Evolutionary conservation across 2,329 filamentous ascomycete species (phyloP).

Genomic region (Paramyrothecium sp.): DNA sequence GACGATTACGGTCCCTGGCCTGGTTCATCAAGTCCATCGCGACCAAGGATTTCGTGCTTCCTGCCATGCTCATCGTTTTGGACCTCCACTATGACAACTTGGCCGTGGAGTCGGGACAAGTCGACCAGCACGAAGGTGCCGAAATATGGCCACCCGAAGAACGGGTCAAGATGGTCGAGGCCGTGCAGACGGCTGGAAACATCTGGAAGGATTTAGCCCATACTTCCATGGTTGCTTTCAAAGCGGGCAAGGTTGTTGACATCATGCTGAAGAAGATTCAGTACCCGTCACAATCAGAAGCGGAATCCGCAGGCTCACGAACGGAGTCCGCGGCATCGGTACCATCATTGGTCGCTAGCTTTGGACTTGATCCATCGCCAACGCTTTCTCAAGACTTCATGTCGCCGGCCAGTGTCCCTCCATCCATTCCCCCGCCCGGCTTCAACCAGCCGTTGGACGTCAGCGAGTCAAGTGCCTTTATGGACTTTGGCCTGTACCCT

Average conservation of each 20-base stretch:
- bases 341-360: conserved; percentile 32
- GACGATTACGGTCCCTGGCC: conserved; percentile 69
- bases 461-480: conserved; percentile 27
- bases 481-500: conserved; percentile 38
- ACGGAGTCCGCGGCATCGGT: conserved; percentile 20
- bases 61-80: conserved; percentile 79
- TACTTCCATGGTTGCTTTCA: conserved; percentile 84
- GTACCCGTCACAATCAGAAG: conserved; percentile 13
- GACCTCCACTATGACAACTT: conserved; percentile 73
- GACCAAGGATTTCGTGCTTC: conserved; percentile 81
- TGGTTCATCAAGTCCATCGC: conserved; percentile 80
- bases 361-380: conserved; percentile 34
- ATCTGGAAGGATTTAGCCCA: conserved; percentile 82
- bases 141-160: conserved; percentile 58
- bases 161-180: conserved; percentile 72
- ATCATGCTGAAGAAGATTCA: conserved; percentile 81
- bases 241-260: conserved; percentile 76
- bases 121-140: conserved; percentile 38
- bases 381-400: conserved; percentile 20
- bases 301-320: conserved; percentile 9
- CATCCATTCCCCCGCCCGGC: not conserved
- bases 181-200: conserved; percentile 67
- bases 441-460: not conserved
- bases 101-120: conserved; percentile 38
- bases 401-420: conserved; percentile 6